Evolutionary conservation across 441 rosid species (phyloP), one percentile per base, ranked within the genome.

Genomic region (Geranium incanum): DNA sequence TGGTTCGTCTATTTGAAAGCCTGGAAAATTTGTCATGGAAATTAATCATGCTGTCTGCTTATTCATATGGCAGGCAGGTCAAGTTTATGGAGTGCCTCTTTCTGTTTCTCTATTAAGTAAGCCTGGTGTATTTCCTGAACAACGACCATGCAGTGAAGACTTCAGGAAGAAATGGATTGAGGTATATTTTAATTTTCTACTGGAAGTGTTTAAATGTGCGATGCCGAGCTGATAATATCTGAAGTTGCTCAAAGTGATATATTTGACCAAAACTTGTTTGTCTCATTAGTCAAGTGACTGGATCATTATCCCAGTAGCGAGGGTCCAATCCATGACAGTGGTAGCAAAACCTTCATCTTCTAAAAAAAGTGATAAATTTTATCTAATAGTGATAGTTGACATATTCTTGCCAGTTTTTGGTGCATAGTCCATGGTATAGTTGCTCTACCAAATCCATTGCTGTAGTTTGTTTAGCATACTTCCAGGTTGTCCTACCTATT

Each of bases 121-220:
- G 83, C 85, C 91, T 69, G 94, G 92, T 36, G 77, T 78, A 70
- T 96, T 84, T 79, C 99, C 98, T 63, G 99, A 91, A 72, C 97
- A 85, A 85, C 85, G 79, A 76, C 77, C 87, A 12, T 90, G 86
- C 72, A 77, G 87, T 67, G 98, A 93, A 81, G 99, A 96, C 66
- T 88, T 84, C 77, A 86, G 80, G 87, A 93, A 86, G 84, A 96
- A 89, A 83, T 96, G 98, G 98, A 83, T 93, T 75, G 99, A 96
- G 96, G 98, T 91, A 86, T 76, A 39, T n/a, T 52, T 71, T 16
- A 70, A 36, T 59, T 69, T 13, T 50, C 36, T 43, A 64, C 37
- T 68, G 0, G 15, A 38, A 67, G 13, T 6, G 28, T 1, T 6
- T 39, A 23, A 45, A 67, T 45, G 33, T 67, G 16, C 3, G 15